phyloP scores from a whole-genome alignment of 108 stramenopile genomes.

The Mayamaea pseudoterrestris region DNA sequence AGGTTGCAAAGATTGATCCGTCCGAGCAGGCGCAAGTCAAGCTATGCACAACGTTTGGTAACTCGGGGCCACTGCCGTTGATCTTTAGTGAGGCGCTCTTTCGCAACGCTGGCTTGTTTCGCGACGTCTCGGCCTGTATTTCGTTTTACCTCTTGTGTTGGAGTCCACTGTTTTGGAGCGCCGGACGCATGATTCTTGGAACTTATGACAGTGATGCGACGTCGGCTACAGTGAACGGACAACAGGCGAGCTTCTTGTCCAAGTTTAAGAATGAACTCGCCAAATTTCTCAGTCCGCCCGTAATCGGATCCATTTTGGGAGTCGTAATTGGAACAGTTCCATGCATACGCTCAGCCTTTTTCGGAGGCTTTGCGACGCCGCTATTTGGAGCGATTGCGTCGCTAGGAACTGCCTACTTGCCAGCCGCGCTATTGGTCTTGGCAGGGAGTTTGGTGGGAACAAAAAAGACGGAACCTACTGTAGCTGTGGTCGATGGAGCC shows the following conservation, averaged over 20 bases:
- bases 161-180: conserved; percentile 33
- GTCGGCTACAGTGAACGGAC: neutral
- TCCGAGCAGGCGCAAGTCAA: conserved; percentile 1
- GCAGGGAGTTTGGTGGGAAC: conserved; percentile 5
- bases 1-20: no score
- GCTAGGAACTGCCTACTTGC: conserved; percentile 13
- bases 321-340: conserved; percentile 5
- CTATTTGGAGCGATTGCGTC: conserved; percentile 2
- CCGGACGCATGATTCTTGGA: conserved; percentile 14
- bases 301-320: conserved; percentile 5
- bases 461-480: no score
- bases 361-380: neutral
- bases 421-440: conserved; percentile 10
- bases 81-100: conserved; percentile 5
- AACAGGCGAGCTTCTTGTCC: neutral
- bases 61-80: conserved; percentile 8
- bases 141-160: conserved; percentile 23
- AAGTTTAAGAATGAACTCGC: neutral
- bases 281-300: conserved; percentile 8
- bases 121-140: conserved; percentile 7
- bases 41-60: conserved; percentile 13
- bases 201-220: neutral
- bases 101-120: neutral
- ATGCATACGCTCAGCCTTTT: neutral
- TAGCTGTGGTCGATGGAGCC: no score